Evolutionary conservation across 805 yeast species (phyloP).

Genomic region (Lachancea fermentati): DNA sequence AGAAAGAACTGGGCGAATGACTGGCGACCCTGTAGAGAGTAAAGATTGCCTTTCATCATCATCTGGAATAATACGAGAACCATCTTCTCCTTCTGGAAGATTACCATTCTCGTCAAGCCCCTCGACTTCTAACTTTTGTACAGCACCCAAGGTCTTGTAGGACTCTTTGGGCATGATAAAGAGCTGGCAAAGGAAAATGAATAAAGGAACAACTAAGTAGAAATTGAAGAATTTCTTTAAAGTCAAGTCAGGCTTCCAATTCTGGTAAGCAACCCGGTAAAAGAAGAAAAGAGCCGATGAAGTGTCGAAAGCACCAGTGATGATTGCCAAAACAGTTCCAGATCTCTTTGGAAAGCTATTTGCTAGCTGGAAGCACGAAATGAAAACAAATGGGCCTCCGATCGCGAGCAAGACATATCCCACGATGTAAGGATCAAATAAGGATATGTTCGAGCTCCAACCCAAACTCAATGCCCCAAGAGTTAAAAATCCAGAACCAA

Average conservation of each 20-base stretch:
- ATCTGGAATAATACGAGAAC: slow-evolving; percentile 42
- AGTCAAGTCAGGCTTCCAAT: slow-evolving; percentile 22
- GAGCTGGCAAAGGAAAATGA: slow-evolving; percentile 67
- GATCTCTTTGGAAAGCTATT: slow-evolving; percentile 79
- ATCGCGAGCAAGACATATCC: slow-evolving; percentile 78
- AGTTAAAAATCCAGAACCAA: slow-evolving; percentile 60
- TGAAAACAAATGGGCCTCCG: slow-evolving; percentile 93
- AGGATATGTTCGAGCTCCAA: slow-evolving; percentile 10
- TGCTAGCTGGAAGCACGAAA: slow-evolving; percentile 84
- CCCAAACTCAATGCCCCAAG: slow-evolving; percentile 49
- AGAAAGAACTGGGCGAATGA: slow-evolving; percentile 7
- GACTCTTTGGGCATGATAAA: slow-evolving; percentile 75
- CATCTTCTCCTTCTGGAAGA: slow-evolving; percentile 35
- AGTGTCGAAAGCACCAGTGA: slow-evolving; percentile 93
- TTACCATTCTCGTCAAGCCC: slow-evolving; percentile 69
- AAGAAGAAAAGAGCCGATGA: slow-evolving; percentile 81
- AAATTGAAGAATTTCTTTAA: slow-evolving; percentile 55
- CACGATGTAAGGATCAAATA: slow-evolving; percentile 55
- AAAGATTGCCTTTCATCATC: slow-evolving; percentile 34
- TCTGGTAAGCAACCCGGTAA: slow-evolving; percentile 62
- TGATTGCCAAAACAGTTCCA: slow-evolving; percentile 71
- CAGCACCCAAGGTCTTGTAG: slow-evolving; percentile 63
- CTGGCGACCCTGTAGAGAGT: slow-evolving; percentile 15
- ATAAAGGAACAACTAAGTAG: slow-evolving; percentile 71
- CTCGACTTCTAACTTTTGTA: slow-evolving; percentile 64